phyloP scores from a whole-genome alignment of 306 rosid species.

The Argentina anserina region DNA sequence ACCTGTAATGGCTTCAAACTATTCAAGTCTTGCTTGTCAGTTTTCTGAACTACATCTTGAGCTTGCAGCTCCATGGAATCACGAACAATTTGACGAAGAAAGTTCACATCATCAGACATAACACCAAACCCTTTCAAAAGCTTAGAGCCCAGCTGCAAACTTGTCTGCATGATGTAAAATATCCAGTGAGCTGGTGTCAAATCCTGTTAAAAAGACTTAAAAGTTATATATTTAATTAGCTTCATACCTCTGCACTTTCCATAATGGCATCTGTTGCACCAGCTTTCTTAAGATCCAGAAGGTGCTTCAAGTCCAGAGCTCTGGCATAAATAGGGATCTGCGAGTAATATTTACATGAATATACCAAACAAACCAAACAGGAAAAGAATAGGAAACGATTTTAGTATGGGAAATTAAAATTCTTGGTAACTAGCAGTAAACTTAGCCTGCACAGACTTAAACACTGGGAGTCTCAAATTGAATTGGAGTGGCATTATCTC shows the following conservation, averaged over 20 bases:
- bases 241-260: constrained; percentile 83
- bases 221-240: neutral
- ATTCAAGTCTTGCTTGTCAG: constrained; percentile 46
- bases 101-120: constrained; percentile 94
- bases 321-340: constrained; percentile 93
- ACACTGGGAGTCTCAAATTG: neutral
- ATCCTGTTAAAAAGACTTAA: neutral
- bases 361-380: constrained; percentile 21
- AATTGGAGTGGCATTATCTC: neutral
- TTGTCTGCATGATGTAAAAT: constrained; percentile 61
- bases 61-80: constrained; percentile 94
- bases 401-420: neutral
- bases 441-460: neutral
- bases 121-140: constrained; percentile 91
- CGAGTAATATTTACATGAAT: constrained; percentile 21
- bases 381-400: constrained; percentile 4
- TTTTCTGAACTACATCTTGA: constrained; percentile 50
- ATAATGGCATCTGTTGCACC: constrained; percentile 93
- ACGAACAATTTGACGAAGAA: constrained; percentile 75
- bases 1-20: constrained; percentile 83
- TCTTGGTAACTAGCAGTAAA: neutral
- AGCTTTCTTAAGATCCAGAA: constrained; percentile 78
- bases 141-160: constrained; percentile 95
- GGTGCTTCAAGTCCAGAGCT: constrained; percentile 86
- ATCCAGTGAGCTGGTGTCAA: constrained; percentile 9